Conservation (phyloP, 768 basidiomycete genomes). For the Lepiota subincarnata region DNA sequence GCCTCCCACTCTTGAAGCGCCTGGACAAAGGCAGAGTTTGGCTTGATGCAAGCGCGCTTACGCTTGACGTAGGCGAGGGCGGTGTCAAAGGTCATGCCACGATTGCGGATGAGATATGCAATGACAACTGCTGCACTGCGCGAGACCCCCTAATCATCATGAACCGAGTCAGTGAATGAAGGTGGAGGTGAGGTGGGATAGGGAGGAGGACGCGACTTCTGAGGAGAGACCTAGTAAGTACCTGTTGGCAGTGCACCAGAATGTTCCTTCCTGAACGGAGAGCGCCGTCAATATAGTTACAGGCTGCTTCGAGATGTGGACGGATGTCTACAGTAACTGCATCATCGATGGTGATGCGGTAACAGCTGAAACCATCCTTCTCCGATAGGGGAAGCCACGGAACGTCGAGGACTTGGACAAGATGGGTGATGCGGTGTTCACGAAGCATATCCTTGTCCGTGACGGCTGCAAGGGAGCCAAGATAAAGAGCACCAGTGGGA, state of each 20-base stretch:
- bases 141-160: slow-evolving; percentile 59
- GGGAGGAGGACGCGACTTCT: background rate
- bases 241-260: slow-evolving; percentile 82
- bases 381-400: slow-evolving; percentile 56
- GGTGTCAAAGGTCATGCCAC: slow-evolving; percentile 67
- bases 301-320: slow-evolving; percentile 66
- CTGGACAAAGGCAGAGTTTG: slow-evolving; percentile 71
- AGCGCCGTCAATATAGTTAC: slow-evolving; percentile 59
- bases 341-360: slow-evolving; percentile 68
- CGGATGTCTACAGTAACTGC: slow-evolving; percentile 55
- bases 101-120: slow-evolving; percentile 74
- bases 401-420: slow-evolving; percentile 65
- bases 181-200: background rate
- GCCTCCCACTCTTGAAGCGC: slow-evolving; percentile 58
- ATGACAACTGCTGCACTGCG: slow-evolving; percentile 73
- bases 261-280: slow-evolving; percentile 60
- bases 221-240: slow-evolving; percentile 25
- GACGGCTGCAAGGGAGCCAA: slow-evolving; percentile 62
- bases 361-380: slow-evolving; percentile 46
- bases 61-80: slow-evolving; percentile 58
- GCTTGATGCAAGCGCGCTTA: slow-evolving; percentile 69
- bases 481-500: slow-evolving; percentile 52
- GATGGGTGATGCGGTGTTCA: slow-evolving; percentile 46
- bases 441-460: slow-evolving; percentile 52
- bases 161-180: background rate